Evolutionary conservation across 2,329 filamentous ascomycete genomes (phyloP).

Genomic region (Fusarium piperis): DNA sequence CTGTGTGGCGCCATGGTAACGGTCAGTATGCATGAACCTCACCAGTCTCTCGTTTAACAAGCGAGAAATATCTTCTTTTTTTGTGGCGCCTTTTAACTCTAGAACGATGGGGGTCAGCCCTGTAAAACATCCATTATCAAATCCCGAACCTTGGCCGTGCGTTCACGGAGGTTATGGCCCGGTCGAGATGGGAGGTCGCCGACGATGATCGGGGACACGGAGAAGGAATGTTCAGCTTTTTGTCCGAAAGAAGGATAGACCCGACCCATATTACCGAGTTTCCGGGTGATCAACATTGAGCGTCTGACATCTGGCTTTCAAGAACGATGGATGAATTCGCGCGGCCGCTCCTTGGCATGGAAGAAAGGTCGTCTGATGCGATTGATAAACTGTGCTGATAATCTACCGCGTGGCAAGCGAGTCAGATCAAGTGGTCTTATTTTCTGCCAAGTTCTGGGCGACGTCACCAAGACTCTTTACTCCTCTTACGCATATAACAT

Average conservation of each 20-base stretch:
- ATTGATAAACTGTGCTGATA: constrained; percentile 2
- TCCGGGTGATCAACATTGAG: not conserved
- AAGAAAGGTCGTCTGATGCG: not conserved
- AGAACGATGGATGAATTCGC: not conserved
- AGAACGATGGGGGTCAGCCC: not conserved
- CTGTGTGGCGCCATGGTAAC: not conserved
- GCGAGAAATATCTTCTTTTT: not conserved
- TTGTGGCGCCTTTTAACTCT: not conserved
- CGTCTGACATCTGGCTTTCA: not conserved
- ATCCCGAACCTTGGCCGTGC: not conserved
- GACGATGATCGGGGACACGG: not conserved
- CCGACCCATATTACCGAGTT: not conserved
- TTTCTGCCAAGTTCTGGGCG: not conserved
- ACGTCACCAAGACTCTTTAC: not conserved
- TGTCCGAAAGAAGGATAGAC: not conserved
- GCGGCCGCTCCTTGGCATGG: not conserved
- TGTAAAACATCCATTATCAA: not conserved
- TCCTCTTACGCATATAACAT: not conserved
- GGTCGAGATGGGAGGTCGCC: not conserved
- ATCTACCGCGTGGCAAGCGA: not conserved
- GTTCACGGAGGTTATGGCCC: not conserved
- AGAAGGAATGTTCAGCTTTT: not conserved
- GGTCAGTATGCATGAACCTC: not conserved
- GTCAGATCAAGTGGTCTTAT: not conserved
- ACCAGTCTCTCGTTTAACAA: not conserved